Evolutionary conservation across 768 basidiomycete species (phyloP).

Genomic region (Russula ochroleuca): DNA sequence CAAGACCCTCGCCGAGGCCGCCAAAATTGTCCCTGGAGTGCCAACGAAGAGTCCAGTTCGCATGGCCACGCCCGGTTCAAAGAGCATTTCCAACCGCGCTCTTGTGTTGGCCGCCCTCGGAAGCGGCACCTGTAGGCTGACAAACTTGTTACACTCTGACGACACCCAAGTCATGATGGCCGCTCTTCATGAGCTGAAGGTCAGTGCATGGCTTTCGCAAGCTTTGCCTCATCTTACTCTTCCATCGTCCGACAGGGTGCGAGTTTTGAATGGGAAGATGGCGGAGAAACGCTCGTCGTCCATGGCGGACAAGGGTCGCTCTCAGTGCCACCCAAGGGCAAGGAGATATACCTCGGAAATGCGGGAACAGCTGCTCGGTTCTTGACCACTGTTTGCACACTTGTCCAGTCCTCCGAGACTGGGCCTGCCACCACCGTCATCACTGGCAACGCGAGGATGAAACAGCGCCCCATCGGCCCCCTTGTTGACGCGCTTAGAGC

Average conservation of each 20-base stretch:
- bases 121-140: conserved; percentile 80
- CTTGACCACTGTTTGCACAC: conserved; percentile 92
- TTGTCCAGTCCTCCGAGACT: conserved; percentile 52
- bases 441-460: conserved; percentile 98
- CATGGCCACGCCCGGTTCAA: conserved; percentile 95
- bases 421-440: conserved; percentile 63
- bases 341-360: conserved; percentile 92
- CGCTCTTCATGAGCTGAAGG: conserved; percentile 83
- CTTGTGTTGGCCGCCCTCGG: conserved; percentile 90
- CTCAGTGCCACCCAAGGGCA: conserved; percentile 68
- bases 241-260: conserved; percentile 59
- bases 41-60: conserved; percentile 48
- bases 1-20: conserved; percentile 77
- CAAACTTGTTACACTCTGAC: conserved; percentile 91
- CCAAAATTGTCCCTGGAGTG: conserved; percentile 63
- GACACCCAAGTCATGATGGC: conserved; percentile 99
- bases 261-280: conserved; percentile 90
- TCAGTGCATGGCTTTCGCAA: conserved; percentile 32
- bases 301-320: conserved; percentile 80
- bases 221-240: neutral
- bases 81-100: conserved; percentile 94
- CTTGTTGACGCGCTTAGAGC: conserved; percentile 82
- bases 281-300: conserved; percentile 92
- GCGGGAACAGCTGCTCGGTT: conserved; percentile 98
- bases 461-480: conserved; percentile 94